Evolutionary conservation across 805 yeast genomes (phyloP), one percentile per base, ranked within the genome.

Genomic region (Candida verbasci): DNA sequence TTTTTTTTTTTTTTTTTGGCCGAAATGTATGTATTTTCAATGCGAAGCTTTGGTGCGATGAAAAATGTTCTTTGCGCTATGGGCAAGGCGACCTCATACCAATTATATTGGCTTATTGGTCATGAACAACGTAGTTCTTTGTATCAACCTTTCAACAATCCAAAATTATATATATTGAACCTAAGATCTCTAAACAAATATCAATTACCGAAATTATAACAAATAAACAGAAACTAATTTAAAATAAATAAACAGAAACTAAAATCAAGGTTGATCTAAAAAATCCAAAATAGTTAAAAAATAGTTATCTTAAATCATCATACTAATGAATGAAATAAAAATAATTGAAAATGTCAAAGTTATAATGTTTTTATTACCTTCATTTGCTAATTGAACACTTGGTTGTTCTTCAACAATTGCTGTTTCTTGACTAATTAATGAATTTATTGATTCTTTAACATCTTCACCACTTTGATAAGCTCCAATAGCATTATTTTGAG

Each of bases 381-480:
- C 23, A 16, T 31, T 34, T 15, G 15, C 41, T 12, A 29, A 17
- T 15, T 29, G 27, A 18, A 17, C 31, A 21, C 15, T 17, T 6
- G 17, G 7, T 7, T 37, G 8, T 14, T 23, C 33, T 17, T 31
- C 15, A 8, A 26, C 6, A 14, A 5, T 17, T 7, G 17, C 17
- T 15, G 37, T 23, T 33, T 33, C 32, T 25, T 25, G 24, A 17
- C n/a, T 17, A 4, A 8, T 4, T 22, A 30, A 37, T 11, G 26
- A 9, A 11, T 29, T 37, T 18, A 28, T 25, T 16, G 30, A 17
- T 31, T 18, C 20, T 20, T 24, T 5, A 11, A 25, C 15, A 12
- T 21, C 17, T 29, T 30, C 18, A 9, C 30, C 35, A n/a, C 30
- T 24, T 16, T 32, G 23, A 17, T 30, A 18, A 4, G 38, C 39